Evolutionary conservation across 345 rosid genomes (phyloP).

Genomic region (Corchorus capsularis): DNA sequence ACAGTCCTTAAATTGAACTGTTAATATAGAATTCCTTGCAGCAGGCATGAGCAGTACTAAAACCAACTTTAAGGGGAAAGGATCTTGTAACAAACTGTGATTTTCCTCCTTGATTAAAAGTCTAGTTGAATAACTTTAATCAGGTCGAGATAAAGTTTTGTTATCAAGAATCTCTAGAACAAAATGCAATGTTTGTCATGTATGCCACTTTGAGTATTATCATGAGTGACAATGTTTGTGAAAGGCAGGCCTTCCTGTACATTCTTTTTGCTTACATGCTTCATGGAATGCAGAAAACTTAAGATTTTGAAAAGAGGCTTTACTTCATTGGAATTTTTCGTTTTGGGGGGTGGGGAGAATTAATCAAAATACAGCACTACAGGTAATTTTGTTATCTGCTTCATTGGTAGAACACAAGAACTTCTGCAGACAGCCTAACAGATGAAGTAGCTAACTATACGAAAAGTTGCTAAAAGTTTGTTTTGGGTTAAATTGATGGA

Average conservation of each 20-base stretch:
- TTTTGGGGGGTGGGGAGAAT: background rate
- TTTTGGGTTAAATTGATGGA: slow-evolving; percentile 12
- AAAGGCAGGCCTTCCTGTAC: background rate
- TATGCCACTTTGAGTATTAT: background rate
- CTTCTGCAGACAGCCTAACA: background rate
- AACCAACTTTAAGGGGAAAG: background rate
- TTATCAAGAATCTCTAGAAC: background rate
- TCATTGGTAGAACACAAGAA: background rate
- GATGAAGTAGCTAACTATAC: background rate
- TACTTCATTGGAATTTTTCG: background rate
- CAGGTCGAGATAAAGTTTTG: background rate
- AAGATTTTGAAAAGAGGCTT: background rate
- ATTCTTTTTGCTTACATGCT: background rate
- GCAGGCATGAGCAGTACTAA: background rate
- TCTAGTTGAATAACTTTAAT: background rate
- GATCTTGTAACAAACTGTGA: background rate
- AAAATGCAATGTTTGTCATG: background rate
- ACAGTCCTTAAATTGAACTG: slow-evolving; percentile 9
- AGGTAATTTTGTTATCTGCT: background rate
- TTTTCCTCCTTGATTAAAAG: background rate
- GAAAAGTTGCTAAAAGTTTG: background rate
- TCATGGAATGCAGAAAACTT: background rate
- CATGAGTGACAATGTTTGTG: background rate
- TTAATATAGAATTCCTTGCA: slow-evolving; percentile 5
- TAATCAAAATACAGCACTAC: background rate